phyloP scores from a whole-genome alignment of 108 stramenopile species.

The Skeletonema potamos region DNA sequence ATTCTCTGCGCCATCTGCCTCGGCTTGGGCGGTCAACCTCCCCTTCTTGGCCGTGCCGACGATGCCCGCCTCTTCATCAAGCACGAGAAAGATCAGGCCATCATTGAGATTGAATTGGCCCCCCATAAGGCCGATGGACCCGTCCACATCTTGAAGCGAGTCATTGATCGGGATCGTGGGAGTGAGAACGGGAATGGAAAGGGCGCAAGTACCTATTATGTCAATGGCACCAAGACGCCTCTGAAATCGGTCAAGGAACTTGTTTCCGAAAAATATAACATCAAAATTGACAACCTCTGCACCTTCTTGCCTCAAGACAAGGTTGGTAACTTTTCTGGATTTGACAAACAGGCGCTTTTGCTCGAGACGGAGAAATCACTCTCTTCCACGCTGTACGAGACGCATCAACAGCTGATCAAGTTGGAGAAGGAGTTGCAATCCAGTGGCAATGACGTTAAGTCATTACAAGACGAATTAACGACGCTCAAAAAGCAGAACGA shows the following conservation, averaged over 20 bases:
- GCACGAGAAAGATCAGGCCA: constrained; percentile 78
- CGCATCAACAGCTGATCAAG: constrained; percentile 75
- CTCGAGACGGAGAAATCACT: constrained; percentile 87
- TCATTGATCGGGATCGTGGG: constrained; percentile 52
- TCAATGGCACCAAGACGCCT: constrained; percentile 51
- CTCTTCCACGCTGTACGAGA: constrained; percentile 57
- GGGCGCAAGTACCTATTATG: constrained; percentile 40
- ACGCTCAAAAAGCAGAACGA: constrained; percentile 53
- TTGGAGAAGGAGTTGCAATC: constrained; percentile 57
- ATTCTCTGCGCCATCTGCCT: constrained; percentile 94
- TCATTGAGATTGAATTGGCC: constrained; percentile 83
- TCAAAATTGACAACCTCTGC: constrained; percentile 92
- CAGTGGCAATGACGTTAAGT: constrained; percentile 48
- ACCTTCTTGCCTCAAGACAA: constrained; percentile 96
- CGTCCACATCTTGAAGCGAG: constrained; percentile 34
- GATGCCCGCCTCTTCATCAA: constrained; percentile 84
- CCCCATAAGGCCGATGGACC: constrained; percentile 16
- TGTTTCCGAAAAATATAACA: constrained; percentile 63
- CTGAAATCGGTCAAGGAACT: constrained; percentile 65
- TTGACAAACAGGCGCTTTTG: constrained; percentile 72
- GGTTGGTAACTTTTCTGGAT: constrained; percentile 90
- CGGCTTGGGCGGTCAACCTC: constrained; percentile 87
- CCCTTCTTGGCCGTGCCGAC: constrained; percentile 87
- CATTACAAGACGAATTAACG: constrained; percentile 45
- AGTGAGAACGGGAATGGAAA: constrained; percentile 40